Evolutionary conservation across 2,329 filamentous ascomycete species (phyloP).

Genomic region (Fusarium burgessii): DNA sequence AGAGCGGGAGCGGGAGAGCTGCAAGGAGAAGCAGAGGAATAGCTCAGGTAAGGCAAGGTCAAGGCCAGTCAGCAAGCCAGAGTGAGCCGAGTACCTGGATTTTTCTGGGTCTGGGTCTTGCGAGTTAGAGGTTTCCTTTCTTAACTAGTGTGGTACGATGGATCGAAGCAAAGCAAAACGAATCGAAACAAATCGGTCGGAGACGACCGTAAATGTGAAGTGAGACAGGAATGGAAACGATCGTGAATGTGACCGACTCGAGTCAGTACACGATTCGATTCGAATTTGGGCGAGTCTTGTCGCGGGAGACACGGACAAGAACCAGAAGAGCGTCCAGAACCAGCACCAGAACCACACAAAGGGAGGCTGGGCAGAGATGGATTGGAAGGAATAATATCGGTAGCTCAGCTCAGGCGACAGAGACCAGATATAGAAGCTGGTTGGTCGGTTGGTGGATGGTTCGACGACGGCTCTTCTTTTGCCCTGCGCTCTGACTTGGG

Average conservation of each 20-base stretch:
- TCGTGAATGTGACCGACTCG: constrained; percentile 27
- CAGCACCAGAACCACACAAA: neutral
- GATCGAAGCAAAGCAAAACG: constrained; percentile 18
- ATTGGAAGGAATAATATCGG: constrained; percentile 17
- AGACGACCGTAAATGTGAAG: constrained; percentile 33
- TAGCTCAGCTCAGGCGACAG: constrained; percentile 30
- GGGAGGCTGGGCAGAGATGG: constrained; percentile 19
- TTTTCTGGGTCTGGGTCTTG: constrained; percentile 44
- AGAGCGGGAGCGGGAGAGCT: constrained; percentile 17
- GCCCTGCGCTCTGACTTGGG: constrained; percentile 29
- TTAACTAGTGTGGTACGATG: constrained; percentile 7
- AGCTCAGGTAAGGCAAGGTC: constrained; percentile 3
- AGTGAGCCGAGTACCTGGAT: constrained; percentile 37
- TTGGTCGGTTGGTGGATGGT: constrained; percentile 31
- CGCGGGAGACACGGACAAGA: constrained; percentile 13
- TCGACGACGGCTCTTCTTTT: constrained; percentile 32
- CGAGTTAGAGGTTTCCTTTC: constrained; percentile 37
- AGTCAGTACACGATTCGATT: constrained; percentile 30
- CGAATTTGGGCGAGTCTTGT: constrained; percentile 8
- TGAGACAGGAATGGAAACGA: constrained; percentile 41
- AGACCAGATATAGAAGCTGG: constrained; percentile 22
- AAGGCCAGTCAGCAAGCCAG: constrained; percentile 39
- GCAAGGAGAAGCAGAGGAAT: constrained; percentile 31
- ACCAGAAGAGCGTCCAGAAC: constrained; percentile 23
- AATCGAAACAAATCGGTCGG: constrained; percentile 36